Percentiles rank a stretch among this genome's conserved stretches.
Conservation (phyloP, 345 rosid species). For the Salix suchowensis region DNA sequence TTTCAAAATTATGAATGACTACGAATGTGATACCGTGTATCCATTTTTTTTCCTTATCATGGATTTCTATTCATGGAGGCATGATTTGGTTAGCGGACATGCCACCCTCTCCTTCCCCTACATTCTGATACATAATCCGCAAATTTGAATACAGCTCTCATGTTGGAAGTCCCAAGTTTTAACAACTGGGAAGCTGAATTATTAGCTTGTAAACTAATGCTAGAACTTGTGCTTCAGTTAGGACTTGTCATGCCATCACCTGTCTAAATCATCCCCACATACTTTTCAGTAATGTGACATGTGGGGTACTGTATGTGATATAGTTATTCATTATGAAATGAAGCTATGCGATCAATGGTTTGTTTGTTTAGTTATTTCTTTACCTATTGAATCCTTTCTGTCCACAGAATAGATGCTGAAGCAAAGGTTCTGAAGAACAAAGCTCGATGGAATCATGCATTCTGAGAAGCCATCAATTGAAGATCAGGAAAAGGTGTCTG, state of each 20-base stretch:
- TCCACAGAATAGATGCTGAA: slow-evolving; percentile 79
- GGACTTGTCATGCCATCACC: neutral
- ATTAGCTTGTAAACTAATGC: neutral
- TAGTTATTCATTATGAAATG: neutral
- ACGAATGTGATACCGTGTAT: neutral
- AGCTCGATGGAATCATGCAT: slow-evolving; percentile 47
- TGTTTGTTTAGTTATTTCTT: slow-evolving; percentile 12
- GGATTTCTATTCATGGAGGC: neutral
- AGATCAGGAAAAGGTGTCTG: slow-evolving; percentile 40
- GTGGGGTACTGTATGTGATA: neutral
- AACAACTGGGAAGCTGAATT: neutral
- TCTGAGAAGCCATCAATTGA: slow-evolving; percentile 35
- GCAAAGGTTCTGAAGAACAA: slow-evolving; percentile 54
- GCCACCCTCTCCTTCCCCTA: neutral
- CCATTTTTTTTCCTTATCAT: neutral
- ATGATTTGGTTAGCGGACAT: neutral
- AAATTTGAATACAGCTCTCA: neutral
- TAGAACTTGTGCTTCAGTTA: neutral
- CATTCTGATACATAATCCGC: neutral
- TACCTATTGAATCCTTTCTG: slow-evolving; percentile 5
- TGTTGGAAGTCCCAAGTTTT: neutral
- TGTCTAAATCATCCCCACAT: neutral
- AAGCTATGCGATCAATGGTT: neutral
- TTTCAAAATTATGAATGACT: neutral
- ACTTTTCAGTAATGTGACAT: neutral